phyloP scores from a whole-genome alignment of 2,329 filamentous ascomycete species.

The Calonectria montana region DNA sequence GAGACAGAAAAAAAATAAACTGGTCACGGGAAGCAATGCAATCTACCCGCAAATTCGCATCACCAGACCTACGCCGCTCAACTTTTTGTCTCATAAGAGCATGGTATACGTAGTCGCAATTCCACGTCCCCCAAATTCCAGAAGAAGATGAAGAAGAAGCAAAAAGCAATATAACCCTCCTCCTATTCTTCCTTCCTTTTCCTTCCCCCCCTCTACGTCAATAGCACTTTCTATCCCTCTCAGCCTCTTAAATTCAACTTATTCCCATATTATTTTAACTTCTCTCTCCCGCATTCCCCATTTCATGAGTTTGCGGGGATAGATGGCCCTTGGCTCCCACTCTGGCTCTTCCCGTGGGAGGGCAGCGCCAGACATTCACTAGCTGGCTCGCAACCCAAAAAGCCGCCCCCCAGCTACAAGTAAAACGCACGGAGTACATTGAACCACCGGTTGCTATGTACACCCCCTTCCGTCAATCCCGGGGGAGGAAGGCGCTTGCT shows the following conservation, averaged over 20 bases:
- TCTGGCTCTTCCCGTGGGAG: not conserved
- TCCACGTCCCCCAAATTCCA: not conserved
- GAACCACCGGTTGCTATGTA: not conserved
- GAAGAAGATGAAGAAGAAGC: not conserved
- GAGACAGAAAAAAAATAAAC: not conserved
- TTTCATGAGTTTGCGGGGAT: conserved; percentile 1
- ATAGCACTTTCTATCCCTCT: not conserved
- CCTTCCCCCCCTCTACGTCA: not conserved
- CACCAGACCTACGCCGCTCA: conserved; percentile 1
- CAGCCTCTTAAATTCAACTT: conserved; percentile 9
- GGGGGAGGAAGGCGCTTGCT: conserved; percentile 11
- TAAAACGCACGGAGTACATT: not conserved
- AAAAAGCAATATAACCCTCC: not conserved
- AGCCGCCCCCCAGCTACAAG: not conserved
- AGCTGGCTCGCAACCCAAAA: not conserved
- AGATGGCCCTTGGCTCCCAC: not conserved
- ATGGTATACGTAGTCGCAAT: not conserved
- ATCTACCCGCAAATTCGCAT: not conserved
- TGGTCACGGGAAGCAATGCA: not conserved
- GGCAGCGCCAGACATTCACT: not conserved
- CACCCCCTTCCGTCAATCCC: conserved; percentile 21
- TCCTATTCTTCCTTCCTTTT: not conserved
- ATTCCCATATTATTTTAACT: conserved; percentile 1
- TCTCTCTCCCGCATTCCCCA: not conserved
- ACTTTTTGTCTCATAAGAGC: not conserved